A percentile compares a stretch with the other conserved stretches of the same genome.
phyloP scores from a whole-genome alignment of 1,284 basidiomycete species.

The Trametes versicolor region DNA sequence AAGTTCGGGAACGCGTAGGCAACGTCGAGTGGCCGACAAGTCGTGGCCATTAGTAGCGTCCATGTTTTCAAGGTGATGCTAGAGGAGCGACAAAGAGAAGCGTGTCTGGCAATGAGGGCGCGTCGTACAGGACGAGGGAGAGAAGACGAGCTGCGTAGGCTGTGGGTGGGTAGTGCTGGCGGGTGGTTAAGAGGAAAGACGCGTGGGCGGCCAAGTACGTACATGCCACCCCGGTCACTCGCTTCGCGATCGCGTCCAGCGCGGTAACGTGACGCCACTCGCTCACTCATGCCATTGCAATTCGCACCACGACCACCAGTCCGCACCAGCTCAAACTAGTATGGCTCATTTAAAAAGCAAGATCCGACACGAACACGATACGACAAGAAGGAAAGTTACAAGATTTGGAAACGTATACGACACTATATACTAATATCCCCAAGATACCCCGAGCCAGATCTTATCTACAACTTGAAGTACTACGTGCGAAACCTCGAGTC shows the following conservation, averaged over 20 bases:
- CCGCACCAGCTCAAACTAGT: too few relatives aligned
- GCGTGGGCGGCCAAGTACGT: neutral
- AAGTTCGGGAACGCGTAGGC: conserved; percentile 30
- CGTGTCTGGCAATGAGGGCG: neutral
- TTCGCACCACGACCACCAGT: too few relatives aligned
- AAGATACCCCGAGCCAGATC: too few relatives aligned
- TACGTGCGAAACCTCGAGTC: too few relatives aligned
- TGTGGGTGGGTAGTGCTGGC: neutral
- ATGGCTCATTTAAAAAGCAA: too few relatives aligned
- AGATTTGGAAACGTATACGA: too few relatives aligned
- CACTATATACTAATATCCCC: too few relatives aligned
- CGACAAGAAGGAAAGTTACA: too few relatives aligned
- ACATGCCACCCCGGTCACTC: neutral
- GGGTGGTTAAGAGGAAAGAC: neutral
- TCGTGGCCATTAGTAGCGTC: neutral
- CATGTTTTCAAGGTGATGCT: neutral
- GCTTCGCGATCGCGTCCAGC: neutral
- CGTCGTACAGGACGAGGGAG: neutral
- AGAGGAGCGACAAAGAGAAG: neutral
- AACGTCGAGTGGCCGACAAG: conserved; percentile 6
- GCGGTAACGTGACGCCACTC: neutral
- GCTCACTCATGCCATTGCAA: too few relatives aligned
- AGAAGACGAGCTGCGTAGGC: too few relatives aligned
- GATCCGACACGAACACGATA: too few relatives aligned
- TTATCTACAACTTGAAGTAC: too few relatives aligned